A percentile compares a stretch with the other conserved stretches of the same genome.
These are phyloP conservation scores for Irpex rosettiformis DNA, from an alignment of 1,284 basidiomycete genomes.

Conservation along the genomic window DNA sequence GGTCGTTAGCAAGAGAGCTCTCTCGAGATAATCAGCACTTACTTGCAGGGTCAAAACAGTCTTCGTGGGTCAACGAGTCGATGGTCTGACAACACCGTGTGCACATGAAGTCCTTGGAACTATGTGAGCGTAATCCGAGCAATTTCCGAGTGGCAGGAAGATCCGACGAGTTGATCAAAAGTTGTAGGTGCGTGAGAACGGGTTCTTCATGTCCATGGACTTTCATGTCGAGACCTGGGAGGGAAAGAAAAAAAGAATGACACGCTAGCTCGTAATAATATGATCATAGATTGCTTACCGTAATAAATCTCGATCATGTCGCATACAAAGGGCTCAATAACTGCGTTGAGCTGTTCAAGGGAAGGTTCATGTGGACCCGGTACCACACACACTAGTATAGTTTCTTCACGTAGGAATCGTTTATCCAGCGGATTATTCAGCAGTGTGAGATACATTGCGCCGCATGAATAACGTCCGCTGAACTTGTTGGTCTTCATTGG, in stretches of 20 bases:
- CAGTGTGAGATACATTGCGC: slow-evolving; percentile 18
- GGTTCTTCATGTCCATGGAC: neutral
- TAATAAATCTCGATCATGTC: neutral
- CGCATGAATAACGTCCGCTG: slow-evolving; percentile 12
- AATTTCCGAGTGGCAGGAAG: slow-evolving; percentile 19
- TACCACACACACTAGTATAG: slow-evolving; percentile 15
- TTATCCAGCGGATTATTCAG: slow-evolving; percentile 13
- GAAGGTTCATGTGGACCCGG: slow-evolving; percentile 20
- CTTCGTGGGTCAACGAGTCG: neutral
- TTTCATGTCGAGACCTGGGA: slow-evolving; percentile 5
- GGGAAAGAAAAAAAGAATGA: no score
- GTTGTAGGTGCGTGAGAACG: slow-evolving; percentile 4
- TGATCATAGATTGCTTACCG: neutral
- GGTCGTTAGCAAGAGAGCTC: neutral
- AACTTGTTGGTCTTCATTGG: neutral
- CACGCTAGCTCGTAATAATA: neutral
- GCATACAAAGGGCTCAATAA: slow-evolving; percentile 12
- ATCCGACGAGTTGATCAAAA: slow-evolving; percentile 14
- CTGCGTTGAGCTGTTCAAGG: slow-evolving; percentile 15
- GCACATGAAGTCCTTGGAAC: slow-evolving; percentile 10
- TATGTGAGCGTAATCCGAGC: slow-evolving; percentile 7
- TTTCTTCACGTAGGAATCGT: slow-evolving; percentile 15
- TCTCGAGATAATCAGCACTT: neutral
- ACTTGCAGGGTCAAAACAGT: slow-evolving; percentile 7
- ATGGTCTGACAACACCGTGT: slow-evolving; percentile 9